A percentile compares a stretch with the other conserved stretches of the same genome.
Evolutionary conservation across 2,329 filamentous ascomycete genomes (phyloP).

Genomic region (Rhinocladiella mackenziei): DNA sequence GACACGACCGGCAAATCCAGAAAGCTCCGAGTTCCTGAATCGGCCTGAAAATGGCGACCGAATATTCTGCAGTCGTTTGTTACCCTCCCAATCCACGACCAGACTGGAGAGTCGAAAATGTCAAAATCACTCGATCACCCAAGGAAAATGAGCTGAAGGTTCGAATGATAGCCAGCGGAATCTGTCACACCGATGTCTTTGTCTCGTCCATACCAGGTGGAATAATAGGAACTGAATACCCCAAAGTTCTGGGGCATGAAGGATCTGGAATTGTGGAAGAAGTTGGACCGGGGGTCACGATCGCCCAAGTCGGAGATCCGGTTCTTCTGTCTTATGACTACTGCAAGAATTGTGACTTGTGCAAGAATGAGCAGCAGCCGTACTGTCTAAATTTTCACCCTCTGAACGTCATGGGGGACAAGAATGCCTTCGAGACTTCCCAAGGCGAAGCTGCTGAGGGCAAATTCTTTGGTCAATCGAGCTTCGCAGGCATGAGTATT

Average conservation of each 20-base stretch:
- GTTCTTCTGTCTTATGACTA: slow-evolving; percentile 49
- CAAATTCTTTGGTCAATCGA: slow-evolving; percentile 40
- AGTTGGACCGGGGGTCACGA: slow-evolving; percentile 41
- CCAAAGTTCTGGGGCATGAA: slow-evolving; percentile 52
- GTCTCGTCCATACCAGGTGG: slow-evolving; percentile 40
- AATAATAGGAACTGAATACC: slow-evolving; percentile 41
- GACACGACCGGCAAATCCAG: too few species aligned
- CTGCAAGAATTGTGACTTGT: slow-evolving; percentile 48
- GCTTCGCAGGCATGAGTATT: slow-evolving; percentile 34
- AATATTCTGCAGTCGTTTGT: slow-evolving; percentile 8
- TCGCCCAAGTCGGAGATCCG: slow-evolving; percentile 44
- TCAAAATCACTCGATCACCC: slow-evolving; percentile 7
- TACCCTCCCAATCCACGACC: slow-evolving; percentile 9
- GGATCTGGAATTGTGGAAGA: slow-evolving; percentile 51
- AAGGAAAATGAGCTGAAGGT: slow-evolving; percentile 47
- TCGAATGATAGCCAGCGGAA: slow-evolving; percentile 51
- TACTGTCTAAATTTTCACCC: slow-evolving; percentile 49
- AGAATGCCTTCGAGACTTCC: slow-evolving; percentile 12
- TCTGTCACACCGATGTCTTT: slow-evolving; percentile 54
- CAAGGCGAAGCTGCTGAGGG: slow-evolving; percentile 33
- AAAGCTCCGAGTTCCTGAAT: too few species aligned
- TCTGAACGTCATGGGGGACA: slow-evolving; percentile 41
- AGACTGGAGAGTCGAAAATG: slow-evolving; percentile 15
- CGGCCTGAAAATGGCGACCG: slow-evolving; percentile 12
- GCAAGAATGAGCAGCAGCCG: slow-evolving; percentile 43